Conservation (phyloP, 441 rosid genomes). For the Hypseocharis bilobata region DNA sequence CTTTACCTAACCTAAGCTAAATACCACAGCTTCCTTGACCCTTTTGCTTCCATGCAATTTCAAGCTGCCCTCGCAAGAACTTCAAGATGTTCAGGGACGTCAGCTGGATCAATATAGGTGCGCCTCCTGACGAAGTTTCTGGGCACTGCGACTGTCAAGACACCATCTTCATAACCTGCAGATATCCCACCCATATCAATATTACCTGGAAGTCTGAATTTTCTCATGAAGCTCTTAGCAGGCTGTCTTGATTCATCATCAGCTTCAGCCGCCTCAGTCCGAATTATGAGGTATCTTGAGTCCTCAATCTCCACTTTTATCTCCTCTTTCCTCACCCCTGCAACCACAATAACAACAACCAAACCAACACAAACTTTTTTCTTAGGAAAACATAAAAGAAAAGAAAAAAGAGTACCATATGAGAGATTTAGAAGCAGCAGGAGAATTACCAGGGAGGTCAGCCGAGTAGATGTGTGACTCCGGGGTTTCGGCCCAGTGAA, state of each 20-base stretch:
- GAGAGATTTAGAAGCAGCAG: no score
- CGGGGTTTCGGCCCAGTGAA: slow-evolving; percentile 63
- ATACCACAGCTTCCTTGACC: no score
- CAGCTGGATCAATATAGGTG: slow-evolving; percentile 41
- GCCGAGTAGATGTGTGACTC: slow-evolving; percentile 66
- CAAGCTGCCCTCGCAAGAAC: slow-evolving; percentile 78
- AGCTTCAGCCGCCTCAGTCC: slow-evolving; percentile 36
- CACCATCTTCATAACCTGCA: slow-evolving; percentile 60
- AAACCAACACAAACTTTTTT: slow-evolving; percentile 3
- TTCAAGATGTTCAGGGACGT: slow-evolving; percentile 41
- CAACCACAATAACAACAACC: slow-evolving; percentile 4
- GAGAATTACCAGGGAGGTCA: slow-evolving; percentile 66
- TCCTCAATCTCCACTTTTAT: slow-evolving; percentile 71
- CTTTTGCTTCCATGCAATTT: slow-evolving; percentile 1
- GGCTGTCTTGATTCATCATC: slow-evolving; percentile 30
- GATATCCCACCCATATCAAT: slow-evolving; percentile 49
- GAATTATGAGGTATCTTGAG: slow-evolving; percentile 49
- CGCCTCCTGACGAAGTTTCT: slow-evolving; percentile 37
- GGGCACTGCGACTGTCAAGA: slow-evolving; percentile 55
- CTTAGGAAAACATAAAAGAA: no score
- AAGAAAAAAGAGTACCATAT: no score
- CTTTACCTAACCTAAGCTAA: neutral
- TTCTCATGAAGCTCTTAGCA: slow-evolving; percentile 45
- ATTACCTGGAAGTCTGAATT: slow-evolving; percentile 54
- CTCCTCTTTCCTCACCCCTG: slow-evolving; percentile 72